A percentile compares a stretch with the other conserved stretches of the same genome.
Conservation (phyloP, 2,329 filamentous ascomycete genomes). For the Aureobasidium uvarum region DNA sequence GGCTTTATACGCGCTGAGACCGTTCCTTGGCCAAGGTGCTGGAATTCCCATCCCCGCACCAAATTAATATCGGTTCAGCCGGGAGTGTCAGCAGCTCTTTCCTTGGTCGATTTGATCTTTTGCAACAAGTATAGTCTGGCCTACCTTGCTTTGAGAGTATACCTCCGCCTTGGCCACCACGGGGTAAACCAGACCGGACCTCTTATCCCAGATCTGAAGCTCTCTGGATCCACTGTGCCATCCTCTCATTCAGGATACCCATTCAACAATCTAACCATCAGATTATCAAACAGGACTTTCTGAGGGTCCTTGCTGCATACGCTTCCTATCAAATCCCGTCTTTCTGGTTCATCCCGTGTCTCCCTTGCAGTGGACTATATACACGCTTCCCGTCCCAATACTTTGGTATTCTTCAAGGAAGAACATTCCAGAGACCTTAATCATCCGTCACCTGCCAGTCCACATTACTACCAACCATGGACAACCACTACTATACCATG, state of each 20-base stretch:
- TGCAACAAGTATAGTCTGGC: slow-evolving; percentile 22
- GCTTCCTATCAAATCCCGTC: not conserved
- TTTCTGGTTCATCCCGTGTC: slow-evolving; percentile 3
- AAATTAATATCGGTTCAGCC: slow-evolving; percentile 26
- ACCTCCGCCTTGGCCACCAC: slow-evolving; percentile 10
- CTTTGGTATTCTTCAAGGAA: not conserved
- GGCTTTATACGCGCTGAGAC: slow-evolving; percentile 19
- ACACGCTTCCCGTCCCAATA: slow-evolving; percentile 1
- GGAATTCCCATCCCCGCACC: slow-evolving; percentile 25
- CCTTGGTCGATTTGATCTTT: slow-evolving; percentile 6
- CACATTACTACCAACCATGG: slow-evolving; percentile 20
- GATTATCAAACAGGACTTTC: not conserved
- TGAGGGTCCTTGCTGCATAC: not conserved
- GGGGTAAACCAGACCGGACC: slow-evolving; percentile 3
- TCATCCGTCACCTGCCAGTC: not conserved
- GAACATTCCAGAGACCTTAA: not conserved
- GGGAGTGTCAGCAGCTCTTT: slow-evolving; percentile 17
- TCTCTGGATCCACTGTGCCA: slow-evolving; percentile 22
- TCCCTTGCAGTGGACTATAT: slow-evolving; percentile 12
- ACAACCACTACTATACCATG: slow-evolving; percentile 31
- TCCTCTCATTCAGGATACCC: slow-evolving; percentile 21
- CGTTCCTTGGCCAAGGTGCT: slow-evolving; percentile 22
- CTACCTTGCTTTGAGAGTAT: slow-evolving; percentile 1
- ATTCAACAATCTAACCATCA: slow-evolving; percentile 10
- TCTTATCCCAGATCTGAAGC: slow-evolving; percentile 8